Percentiles rank a stretch among this genome's conserved stretches.
Evolutionary conservation across 2,329 filamentous ascomycete genomes (phyloP).

Genomic region (Nigrospora sphaerica): DNA sequence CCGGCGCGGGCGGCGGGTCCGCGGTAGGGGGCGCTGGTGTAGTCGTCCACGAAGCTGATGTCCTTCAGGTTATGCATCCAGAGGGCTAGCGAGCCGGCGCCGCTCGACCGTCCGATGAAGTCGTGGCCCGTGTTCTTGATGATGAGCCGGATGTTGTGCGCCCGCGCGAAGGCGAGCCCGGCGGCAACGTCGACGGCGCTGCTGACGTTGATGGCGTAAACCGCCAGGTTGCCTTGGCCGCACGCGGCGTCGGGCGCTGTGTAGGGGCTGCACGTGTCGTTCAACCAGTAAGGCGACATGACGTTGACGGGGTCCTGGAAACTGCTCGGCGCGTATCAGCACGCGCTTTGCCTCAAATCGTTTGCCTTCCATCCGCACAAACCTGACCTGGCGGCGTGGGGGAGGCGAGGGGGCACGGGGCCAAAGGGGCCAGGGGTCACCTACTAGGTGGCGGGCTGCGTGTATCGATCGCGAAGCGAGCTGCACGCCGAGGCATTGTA

Average conservation of each 20-base stretch:
- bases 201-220: slow-evolving; percentile 4
- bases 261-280: slow-evolving; percentile 11
- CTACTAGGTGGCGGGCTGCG: no score
- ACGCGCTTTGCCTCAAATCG: no score
- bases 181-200: slow-evolving; percentile 1
- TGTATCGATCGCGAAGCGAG: no score
- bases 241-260: neutral
- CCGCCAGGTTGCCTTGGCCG: slow-evolving; percentile 3
- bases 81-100: slow-evolving; percentile 18
- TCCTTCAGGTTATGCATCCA: slow-evolving; percentile 23
- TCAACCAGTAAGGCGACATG: neutral
- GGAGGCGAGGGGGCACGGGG: no score
- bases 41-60: slow-evolving; percentile 11
- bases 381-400: no score
- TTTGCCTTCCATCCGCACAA: no score
- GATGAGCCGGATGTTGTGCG: slow-evolving; percentile 8
- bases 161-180: slow-evolving; percentile 7
- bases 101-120: slow-evolving; percentile 22
- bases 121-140: slow-evolving; percentile 18
- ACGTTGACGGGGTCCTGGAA: no score
- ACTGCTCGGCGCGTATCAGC: no score
- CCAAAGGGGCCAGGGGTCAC: no score
- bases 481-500: no score
- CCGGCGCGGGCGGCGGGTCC: slow-evolving; percentile 18
- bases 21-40: slow-evolving; percentile 9